These are phyloP conservation scores for Colletotrichum falcatum DNA, from an alignment of 2,329 filamentous ascomycete genomes.

Conservation along the genomic window DNA sequence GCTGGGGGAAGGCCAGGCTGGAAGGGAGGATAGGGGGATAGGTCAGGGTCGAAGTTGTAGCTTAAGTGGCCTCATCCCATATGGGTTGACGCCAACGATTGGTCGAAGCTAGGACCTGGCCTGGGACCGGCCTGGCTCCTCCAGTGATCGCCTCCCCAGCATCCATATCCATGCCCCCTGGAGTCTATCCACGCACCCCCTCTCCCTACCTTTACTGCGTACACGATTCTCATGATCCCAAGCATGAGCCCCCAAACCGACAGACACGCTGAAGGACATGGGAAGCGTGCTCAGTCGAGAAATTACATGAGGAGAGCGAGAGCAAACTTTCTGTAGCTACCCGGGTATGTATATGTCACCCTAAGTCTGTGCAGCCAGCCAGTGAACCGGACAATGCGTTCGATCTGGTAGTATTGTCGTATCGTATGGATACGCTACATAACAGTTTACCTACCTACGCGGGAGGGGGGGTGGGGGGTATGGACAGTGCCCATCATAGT, in stretches of 20 bases:
- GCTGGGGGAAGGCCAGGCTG: conserved; percentile 39
- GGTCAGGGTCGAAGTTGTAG: conserved; percentile 49
- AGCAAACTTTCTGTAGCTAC: background rate
- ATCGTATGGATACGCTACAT: too few relatives aligned
- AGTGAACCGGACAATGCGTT: background rate
- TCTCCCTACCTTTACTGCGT: conserved; percentile 20
- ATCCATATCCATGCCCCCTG: conserved; percentile 7
- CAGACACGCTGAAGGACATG: background rate
- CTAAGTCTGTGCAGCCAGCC: background rate
- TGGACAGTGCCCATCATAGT: too few relatives aligned
- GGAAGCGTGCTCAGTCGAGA: background rate
- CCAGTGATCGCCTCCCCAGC: conserved; percentile 12
- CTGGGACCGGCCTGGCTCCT: conserved; percentile 24
- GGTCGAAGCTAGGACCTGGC: conserved; percentile 32
- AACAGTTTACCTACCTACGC: too few relatives aligned
- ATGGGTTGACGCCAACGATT: conserved; percentile 37
- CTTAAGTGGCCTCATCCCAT: conserved; percentile 54
- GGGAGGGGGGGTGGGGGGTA: too few relatives aligned
- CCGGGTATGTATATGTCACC: conserved; percentile 2
- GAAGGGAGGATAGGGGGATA: conserved; percentile 41
- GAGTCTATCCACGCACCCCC: conserved; percentile 4
- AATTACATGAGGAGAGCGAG: background rate
- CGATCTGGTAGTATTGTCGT: background rate
- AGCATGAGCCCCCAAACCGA: background rate
- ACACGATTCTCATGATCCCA: conserved; percentile 27